A percentile compares a stretch with the other conserved stretches of the same genome.
Evolutionary conservation across 148 eudicot genomes (phyloP).

Genomic region (Chenopodium formosanum): DNA sequence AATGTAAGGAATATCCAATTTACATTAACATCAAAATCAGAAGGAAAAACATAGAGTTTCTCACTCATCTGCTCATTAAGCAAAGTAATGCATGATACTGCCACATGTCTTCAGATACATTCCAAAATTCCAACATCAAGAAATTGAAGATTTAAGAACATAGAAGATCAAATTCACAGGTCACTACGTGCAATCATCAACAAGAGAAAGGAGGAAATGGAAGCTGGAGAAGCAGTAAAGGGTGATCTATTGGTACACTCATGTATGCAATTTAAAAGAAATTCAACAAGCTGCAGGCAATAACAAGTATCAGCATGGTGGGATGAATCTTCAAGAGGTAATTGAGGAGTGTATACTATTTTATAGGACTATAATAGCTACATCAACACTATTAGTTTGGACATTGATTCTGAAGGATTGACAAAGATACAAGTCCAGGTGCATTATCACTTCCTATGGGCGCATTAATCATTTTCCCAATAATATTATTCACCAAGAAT

Average conservation of each 20-base stretch:
- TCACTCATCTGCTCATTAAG: background rate
- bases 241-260: conserved; percentile 28
- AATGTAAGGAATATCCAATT: too few species aligned
- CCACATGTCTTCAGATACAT: conserved; percentile 9
- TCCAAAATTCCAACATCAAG: conserved; percentile 27
- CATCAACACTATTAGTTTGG: conserved; percentile 25
- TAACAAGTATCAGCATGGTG: conserved; percentile 6
- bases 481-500: conserved; percentile 11
- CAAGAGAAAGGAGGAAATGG: conserved; percentile 23
- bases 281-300: conserved; percentile 10
- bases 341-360: conserved; percentile 31
- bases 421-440: conserved; percentile 24
- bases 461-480: conserved; percentile 5
- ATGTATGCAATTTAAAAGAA: conserved; percentile 23
- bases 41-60: too few species aligned
- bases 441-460: conserved; percentile 14
- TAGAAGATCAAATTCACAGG: conserved; percentile 12
- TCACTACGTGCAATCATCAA: conserved; percentile 15
- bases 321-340: conserved; percentile 29
- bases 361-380: conserved; percentile 12
- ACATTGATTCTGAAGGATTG: conserved; percentile 18
- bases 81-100: background rate
- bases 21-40: too few species aligned
- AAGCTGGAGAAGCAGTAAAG: conserved; percentile 20
- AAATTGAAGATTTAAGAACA: conserved; percentile 19